Percentiles rank a stretch among this genome's conserved stretches.
Conservation (phyloP, 441 rosid species). For the Eutrema salsugineum region DNA sequence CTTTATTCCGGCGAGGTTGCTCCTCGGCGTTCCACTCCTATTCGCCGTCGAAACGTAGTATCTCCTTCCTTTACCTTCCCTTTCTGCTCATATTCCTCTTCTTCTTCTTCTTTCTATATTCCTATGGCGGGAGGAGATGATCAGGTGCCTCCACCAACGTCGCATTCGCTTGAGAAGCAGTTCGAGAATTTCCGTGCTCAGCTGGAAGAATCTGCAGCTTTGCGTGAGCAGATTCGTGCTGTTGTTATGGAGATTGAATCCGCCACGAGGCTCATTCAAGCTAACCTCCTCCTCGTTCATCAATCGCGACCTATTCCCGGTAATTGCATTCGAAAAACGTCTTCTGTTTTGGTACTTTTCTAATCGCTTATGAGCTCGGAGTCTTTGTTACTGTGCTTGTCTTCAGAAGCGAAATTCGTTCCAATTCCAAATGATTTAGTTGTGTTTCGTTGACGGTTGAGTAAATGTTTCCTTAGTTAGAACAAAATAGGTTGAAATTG, state of each 20-base stretch:
- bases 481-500: neutral
- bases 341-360: neutral
- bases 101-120: constrained; percentile 25
- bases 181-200: constrained; percentile 69
- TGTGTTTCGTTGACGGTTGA: neutral
- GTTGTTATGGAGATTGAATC: constrained; percentile 87
- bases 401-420: neutral
- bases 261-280: constrained; percentile 62
- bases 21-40: constrained; percentile 14
- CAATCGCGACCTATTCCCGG: constrained; percentile 86
- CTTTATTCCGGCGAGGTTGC: constrained; percentile 11
- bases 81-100: constrained; percentile 7
- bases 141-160: constrained; percentile 20
- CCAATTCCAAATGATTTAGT: neutral
- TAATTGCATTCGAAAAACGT: constrained; percentile 16
- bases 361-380: neutral
- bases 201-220: constrained; percentile 68
- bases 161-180: constrained; percentile 63
- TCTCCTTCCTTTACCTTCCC: constrained; percentile 19
- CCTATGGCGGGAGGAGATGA: constrained; percentile 42
- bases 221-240: constrained; percentile 70
- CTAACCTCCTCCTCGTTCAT: constrained; percentile 78
- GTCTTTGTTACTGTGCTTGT: neutral
- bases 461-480: neutral
- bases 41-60: constrained; percentile 1